Conservation (phyloP, 192 early-diverging fungal genomes). For the Umbelopsis vinacea region DNA sequence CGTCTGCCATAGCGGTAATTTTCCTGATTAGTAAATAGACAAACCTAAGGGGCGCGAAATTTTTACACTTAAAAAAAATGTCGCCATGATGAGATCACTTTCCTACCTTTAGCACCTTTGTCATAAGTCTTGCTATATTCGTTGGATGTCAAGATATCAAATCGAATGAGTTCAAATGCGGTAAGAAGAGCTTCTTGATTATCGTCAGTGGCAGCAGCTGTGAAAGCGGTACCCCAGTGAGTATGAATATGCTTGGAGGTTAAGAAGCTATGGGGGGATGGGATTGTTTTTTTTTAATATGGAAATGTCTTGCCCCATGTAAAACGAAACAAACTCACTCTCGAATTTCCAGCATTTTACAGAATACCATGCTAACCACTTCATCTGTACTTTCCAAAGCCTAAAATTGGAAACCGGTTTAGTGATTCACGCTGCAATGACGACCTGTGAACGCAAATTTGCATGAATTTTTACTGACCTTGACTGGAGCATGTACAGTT, state of each 20-base stretch:
- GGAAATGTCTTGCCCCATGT: not conserved
- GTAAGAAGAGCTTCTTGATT: constrained; percentile 55
- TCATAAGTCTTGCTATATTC: constrained; percentile 51
- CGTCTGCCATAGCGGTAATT: constrained; percentile 29
- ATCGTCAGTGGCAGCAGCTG: constrained; percentile 29
- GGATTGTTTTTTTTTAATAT: constrained; percentile 13
- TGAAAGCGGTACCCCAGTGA: constrained; percentile 46
- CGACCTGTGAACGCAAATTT: not conserved
- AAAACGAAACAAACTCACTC: constrained; percentile 31
- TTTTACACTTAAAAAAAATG: constrained; percentile 29
- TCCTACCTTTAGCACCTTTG: constrained; percentile 13
- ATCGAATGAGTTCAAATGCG: constrained; percentile 58
- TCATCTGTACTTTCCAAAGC: constrained; percentile 42
- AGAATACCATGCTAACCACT: constrained; percentile 45
- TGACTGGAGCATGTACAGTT: constrained; percentile 19
- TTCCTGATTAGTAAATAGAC: constrained; percentile 4
- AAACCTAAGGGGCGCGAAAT: not conserved
- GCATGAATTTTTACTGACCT: not conserved
- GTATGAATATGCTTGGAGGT: constrained; percentile 42
- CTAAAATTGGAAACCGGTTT: constrained; percentile 9
- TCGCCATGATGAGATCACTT: constrained; percentile 6
- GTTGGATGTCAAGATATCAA: constrained; percentile 50
- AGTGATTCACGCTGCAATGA: not conserved
- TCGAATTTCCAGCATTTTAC: constrained; percentile 47
- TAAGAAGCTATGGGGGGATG: constrained; percentile 37